Conservation (phyloP, 306 rosid genomes). For the Gillenia trifoliata region DNA sequence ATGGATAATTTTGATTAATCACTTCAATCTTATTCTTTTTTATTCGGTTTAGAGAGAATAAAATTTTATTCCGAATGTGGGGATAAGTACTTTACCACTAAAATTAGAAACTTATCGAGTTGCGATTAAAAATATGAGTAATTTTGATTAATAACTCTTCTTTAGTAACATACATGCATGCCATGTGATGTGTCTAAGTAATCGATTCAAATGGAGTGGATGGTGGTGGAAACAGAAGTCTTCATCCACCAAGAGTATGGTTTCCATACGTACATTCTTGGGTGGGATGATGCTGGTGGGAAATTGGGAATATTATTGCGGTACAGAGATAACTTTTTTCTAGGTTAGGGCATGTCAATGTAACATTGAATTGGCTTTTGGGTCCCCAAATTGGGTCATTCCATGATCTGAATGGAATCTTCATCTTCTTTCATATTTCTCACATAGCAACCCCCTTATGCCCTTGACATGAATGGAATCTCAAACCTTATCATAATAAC, state of each 20-base stretch:
- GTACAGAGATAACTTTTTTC: conserved; percentile 7
- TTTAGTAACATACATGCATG: neutral
- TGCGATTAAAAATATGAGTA: neutral
- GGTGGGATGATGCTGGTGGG: conserved; percentile 27
- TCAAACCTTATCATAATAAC: conserved; percentile 4
- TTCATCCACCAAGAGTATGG: conserved; percentile 30
- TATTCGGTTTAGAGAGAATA: neutral
- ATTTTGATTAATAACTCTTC: neutral
- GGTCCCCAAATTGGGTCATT: conserved; percentile 42
- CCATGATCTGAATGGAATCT: conserved; percentile 54
- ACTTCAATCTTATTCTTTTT: too few species aligned
- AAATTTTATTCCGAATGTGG: neutral
- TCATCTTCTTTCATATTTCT: conserved; percentile 19
- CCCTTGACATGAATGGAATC: conserved; percentile 31
- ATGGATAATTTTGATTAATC: too few species aligned
- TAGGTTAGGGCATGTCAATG: conserved; percentile 31
- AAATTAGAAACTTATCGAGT: neutral
- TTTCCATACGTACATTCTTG: conserved; percentile 14
- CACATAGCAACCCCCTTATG: conserved; percentile 6
- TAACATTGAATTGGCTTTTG: conserved; percentile 29
- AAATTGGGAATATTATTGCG: conserved; percentile 13
- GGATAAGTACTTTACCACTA: neutral
- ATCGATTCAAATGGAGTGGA: neutral
- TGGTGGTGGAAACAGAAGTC: conserved; percentile 33
- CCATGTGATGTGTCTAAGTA: neutral